Evolutionary conservation across 169 alveolate species (phyloP).

Genomic region (Plasmodium falciparum): DNA sequence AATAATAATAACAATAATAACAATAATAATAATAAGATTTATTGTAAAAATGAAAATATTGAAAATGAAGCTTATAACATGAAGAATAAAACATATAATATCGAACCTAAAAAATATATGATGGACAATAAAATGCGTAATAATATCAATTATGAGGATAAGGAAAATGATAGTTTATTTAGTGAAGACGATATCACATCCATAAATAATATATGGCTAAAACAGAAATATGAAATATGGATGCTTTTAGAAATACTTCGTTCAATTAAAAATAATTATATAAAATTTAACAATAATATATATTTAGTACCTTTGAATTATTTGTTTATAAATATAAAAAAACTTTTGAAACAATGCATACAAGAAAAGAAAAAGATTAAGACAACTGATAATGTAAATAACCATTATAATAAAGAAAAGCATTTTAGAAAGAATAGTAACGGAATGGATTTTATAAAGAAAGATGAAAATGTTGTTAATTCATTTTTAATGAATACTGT

Average conservation of each 20-base stretch:
- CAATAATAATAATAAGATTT: background rate
- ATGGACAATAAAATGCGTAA: background rate
- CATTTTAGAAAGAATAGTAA: constrained; percentile 29
- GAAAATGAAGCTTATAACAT: background rate
- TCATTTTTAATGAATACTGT: background rate
- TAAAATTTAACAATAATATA: constrained; percentile 61
- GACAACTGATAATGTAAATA: constrained; percentile 10
- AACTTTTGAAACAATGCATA: constrained; percentile 31
- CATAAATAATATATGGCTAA: constrained; percentile 39
- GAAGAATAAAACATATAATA: too few species aligned
- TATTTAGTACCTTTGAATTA: constrained; percentile 75
- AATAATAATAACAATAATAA: background rate
- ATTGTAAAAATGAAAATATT: constrained; percentile 4
- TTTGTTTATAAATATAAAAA: constrained; percentile 66
- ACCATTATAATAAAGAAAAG: constrained; percentile 9
- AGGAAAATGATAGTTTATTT: constrained; percentile 3
- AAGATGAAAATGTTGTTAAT: constrained; percentile 36
- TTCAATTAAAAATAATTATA: constrained; percentile 45
- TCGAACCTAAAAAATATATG: too few species aligned
- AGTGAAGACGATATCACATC: constrained; percentile 2
- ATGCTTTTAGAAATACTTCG: constrained; percentile 73
- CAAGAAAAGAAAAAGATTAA: constrained; percentile 19
- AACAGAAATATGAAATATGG: constrained; percentile 72
- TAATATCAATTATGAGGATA: background rate
- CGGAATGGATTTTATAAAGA: constrained; percentile 17